A percentile compares a stretch with the other conserved stretches of the same genome.
phyloP scores from a whole-genome alignment of 768 basidiomycete species.

The Scleroderma citrinum region DNA sequence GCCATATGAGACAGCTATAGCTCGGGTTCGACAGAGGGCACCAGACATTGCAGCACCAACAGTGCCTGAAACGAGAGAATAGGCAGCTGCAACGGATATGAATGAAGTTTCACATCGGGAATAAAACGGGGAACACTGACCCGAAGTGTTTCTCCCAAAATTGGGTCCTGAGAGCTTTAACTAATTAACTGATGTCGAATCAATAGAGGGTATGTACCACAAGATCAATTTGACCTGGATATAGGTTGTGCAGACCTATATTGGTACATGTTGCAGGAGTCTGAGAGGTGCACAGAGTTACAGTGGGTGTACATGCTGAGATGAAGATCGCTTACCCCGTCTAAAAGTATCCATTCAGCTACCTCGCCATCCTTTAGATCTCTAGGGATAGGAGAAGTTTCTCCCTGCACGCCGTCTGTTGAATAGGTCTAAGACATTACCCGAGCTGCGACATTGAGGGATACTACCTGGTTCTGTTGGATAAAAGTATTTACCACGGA shows the following conservation, averaged over 20 bases:
- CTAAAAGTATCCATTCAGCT: conserved; percentile 87
- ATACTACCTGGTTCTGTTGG: conserved; percentile 50
- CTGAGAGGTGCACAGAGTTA: conserved; percentile 30
- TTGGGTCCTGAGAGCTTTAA: conserved; percentile 79
- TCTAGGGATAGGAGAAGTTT: conserved; percentile 53
- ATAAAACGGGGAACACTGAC: conserved; percentile 32
- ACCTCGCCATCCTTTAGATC: conserved; percentile 71
- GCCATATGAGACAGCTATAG: conserved; percentile 88
- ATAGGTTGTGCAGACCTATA: conserved; percentile 85
- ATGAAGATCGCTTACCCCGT: conserved; percentile 50
- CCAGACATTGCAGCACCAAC: conserved; percentile 87
- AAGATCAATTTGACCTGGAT: conserved; percentile 82
- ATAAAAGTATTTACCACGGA: conserved; percentile 71
- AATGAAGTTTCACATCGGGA: neutral
- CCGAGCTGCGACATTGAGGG: neutral
- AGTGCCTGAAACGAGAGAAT: conserved; percentile 87
- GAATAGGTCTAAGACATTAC: neutral
- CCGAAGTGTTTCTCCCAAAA: conserved; percentile 77
- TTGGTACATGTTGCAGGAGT: conserved; percentile 92
- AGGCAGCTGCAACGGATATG: conserved; percentile 54
- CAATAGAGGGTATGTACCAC: conserved; percentile 46
- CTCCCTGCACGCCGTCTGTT: conserved; percentile 56
- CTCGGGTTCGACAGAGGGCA: conserved; percentile 60
- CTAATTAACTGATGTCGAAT: neutral
- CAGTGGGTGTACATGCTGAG: conserved; percentile 2